Base-by-base conservation (phyloP, 1,139 yeast genomes). In the Geotrichum klebahnii region DNA sequence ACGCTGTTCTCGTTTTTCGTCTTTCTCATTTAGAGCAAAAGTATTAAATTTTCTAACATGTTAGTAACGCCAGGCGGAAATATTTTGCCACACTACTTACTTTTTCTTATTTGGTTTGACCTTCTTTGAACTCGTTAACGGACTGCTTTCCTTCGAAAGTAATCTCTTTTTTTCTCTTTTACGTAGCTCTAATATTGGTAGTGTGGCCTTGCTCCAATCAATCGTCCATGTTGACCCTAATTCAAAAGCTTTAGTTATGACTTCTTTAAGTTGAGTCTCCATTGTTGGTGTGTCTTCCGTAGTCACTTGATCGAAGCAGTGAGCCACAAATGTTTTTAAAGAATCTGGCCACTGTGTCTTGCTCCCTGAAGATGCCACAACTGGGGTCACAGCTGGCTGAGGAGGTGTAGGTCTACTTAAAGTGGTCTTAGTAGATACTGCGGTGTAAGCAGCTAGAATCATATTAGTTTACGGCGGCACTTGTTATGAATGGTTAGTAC, bases 161-260 rank as follows among this genome's bases (percentile, higher is more conserved):
- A 26, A 38, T 20, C 44, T 26, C 22, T 23, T 37, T 41, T 22
- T 45, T 45, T 41, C 52, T 46, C 49, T 36, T 28, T 43, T 46
- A 19, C 65, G 53, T 41, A 51, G 48, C 37, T 59, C 60, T 35
- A 82, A 61, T 1, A 79, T 63, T 0, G 92, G 90, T 1, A 84
- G 57, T 28, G 68, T 67, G 63, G 80, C 84, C 8, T 55, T 59
- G 8, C 61, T 63, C 95, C 95, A 85, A 59, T 83, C 78, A 55
- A 80, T 82, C 1, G 66, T 60, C 71, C 77, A 74, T 3, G 84
- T 62, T 38, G 72, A 72, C 14, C 71, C 69, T 37, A 70, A 65
- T 3, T 66, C 67, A 41, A 77, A 73, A 0, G 90, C 89, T 50
- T 63, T 59, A 46, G 78, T 73, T 26, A 81, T 73, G 31, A 79